Evolutionary conservation across 371 early-diverging fungal species (phyloP).

Genomic region (Paraphysoderma sedebokerense): DNA sequence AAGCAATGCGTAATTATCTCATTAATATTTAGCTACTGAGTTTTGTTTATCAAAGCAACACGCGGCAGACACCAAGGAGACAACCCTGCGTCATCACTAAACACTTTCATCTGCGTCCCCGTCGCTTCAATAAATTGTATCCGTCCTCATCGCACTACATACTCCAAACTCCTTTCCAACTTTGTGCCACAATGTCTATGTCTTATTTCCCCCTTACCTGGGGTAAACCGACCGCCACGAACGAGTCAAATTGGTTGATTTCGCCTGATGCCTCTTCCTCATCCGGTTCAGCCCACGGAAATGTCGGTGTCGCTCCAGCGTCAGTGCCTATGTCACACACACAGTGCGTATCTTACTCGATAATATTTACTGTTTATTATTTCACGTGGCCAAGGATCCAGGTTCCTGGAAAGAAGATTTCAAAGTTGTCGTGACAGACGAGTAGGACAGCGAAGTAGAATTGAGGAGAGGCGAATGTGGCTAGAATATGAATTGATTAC

Average conservation of each 20-base stretch:
- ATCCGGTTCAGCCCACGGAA: constrained; percentile 14
- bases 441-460: neutral
- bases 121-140: no score
- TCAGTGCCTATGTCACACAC: constrained; percentile 27
- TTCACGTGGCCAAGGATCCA: neutral
- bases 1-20: no score
- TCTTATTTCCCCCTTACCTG: constrained; percentile 64
- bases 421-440: neutral
- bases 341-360: constrained; percentile 42
- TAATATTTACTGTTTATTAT: neutral
- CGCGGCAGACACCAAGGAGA: no score
- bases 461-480: neutral
- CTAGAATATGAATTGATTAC: neutral
- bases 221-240: constrained; percentile 57
- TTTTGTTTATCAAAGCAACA: no score
- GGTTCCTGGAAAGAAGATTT: no score
- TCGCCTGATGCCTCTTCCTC: constrained; percentile 31
- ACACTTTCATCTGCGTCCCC: no score
- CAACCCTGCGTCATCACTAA: no score
- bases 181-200: constrained; percentile 20
- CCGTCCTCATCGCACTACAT: no score
- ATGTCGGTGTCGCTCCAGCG: constrained; percentile 16
- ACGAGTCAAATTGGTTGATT: constrained; percentile 21
- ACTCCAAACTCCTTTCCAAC: neutral
- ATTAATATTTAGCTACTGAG: no score